These are phyloP conservation scores for Pythium brachiatum DNA, from an alignment of 352 stramenopile genomes.

Conservation along the genomic window DNA sequence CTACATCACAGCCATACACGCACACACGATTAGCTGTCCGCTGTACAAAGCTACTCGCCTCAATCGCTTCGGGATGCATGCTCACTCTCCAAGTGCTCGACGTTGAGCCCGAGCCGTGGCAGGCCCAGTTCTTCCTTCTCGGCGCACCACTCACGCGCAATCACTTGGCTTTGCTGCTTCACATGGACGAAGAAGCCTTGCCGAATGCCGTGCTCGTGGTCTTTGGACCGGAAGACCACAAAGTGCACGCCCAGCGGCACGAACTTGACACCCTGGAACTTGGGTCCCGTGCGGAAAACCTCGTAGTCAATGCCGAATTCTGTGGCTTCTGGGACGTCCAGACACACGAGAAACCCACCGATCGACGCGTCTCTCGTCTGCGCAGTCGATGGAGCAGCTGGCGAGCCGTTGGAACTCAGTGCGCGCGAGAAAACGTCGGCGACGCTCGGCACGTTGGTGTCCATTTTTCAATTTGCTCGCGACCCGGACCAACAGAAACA, in stretches of 20 bases:
- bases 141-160: constrained; percentile 75
- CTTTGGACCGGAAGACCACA: constrained; percentile 71
- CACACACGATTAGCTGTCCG: no score
- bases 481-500: not conserved
- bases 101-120: constrained; percentile 51
- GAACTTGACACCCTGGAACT: constrained; percentile 87
- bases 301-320: constrained; percentile 89
- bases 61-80: not conserved
- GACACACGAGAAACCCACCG: constrained; percentile 78
- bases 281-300: constrained; percentile 72
- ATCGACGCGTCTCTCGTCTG: constrained; percentile 18
- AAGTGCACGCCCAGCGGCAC: constrained; percentile 79
- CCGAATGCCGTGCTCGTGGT: constrained; percentile 78
- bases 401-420: not conserved
- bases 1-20: not conserved
- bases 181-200: constrained; percentile 83
- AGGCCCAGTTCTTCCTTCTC: constrained; percentile 73
- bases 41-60: no score
- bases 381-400: not conserved
- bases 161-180: constrained; percentile 51
- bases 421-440: constrained; percentile 25
- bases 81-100: constrained; percentile 71
- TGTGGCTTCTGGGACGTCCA: constrained; percentile 71
- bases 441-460: not conserved
- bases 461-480: not conserved